Evolutionary conservation across 495 filamentous ascomycete species (phyloP), one percentile per base, ranked within the genome.

Genomic region (Penicillium lagena): DNA sequence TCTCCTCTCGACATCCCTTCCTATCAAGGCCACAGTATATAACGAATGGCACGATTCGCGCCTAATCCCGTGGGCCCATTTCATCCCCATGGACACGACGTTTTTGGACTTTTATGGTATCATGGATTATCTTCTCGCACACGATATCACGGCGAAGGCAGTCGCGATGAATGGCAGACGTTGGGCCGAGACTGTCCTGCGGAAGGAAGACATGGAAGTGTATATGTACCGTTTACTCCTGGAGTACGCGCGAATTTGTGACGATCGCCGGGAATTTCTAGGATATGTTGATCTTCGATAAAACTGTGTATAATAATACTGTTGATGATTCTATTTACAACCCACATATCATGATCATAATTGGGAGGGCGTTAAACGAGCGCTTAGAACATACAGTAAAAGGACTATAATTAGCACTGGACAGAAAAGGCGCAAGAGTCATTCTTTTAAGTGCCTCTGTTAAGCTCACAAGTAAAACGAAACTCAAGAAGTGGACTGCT

Each of bases 41-140:
- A 57, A 69, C 15, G 79, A 82, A 58, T 82, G 78, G 79, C 79
- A 80, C 45, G 75, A 79, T 37, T 68, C 71, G 7, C 63, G 77
- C 2, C 61, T 81, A 12, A 40, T 73, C 11, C 75, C 79, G 0
- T 82, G 78, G 78, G 56, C 71, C 9, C 77, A 80, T 51, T 80
- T 70, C 39, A 59, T 80, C 13, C 75, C 73, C 2, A 60, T 75
- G 44, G 48, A 55, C 28, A 69, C 64, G 30, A 57, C 63, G 35
- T 59, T 55, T 29, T 56, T 75, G 55, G 58, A 67, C 12, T 56
- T 78, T 1, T 67, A 64, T 6, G 73, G 72, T 32, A 50, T 72
- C 35, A 53, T 70, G 38, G 51, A 48, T 27, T 78, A 57, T 42
- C 59, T 68, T 40, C 56, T 66, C 22, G 8, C 60, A 55, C 53